phyloP scores from a whole-genome alignment of 805 yeast species.

The Hanseniaspora hatyaiensis region DNA sequence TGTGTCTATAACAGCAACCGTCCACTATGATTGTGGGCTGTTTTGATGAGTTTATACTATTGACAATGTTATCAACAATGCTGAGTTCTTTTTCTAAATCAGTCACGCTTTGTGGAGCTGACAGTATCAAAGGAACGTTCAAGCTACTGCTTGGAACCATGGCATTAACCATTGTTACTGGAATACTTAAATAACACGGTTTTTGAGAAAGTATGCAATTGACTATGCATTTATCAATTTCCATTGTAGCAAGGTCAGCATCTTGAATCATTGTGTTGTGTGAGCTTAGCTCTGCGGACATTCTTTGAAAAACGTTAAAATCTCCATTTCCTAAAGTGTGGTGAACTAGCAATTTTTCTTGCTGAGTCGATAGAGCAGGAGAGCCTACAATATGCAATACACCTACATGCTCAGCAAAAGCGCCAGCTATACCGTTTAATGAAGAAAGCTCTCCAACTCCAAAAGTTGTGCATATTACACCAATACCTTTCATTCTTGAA shows the following conservation, averaged over 20 bases:
- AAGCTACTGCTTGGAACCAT: conserved; percentile 32
- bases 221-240: conserved; percentile 36
- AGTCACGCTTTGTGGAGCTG: conserved; percentile 26
- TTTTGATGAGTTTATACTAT: conserved; percentile 36
- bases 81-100: conserved; percentile 29
- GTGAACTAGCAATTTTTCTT: conserved; percentile 30
- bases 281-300: conserved; percentile 35
- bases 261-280: conserved; percentile 50
- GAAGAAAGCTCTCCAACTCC: conserved; percentile 90
- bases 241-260: conserved; percentile 43
- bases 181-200: conserved; percentile 65
- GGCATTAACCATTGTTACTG: conserved; percentile 45
- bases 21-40: conserved; percentile 47
- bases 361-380: conserved; percentile 35
- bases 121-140: conserved; percentile 27
- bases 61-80: conserved; percentile 30
- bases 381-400: conserved; percentile 78
- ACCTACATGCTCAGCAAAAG: conserved; percentile 74
- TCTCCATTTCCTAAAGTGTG: conserved; percentile 24
- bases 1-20: conserved; percentile 49
- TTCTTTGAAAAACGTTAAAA: conserved; percentile 45
- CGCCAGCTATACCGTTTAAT: conserved; percentile 70
- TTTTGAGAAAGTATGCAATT: conserved; percentile 40
- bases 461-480: conserved; percentile 43
- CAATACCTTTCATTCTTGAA: conserved; percentile 39